Base-by-base conservation (phyloP, 2,329 filamentous ascomycete species). In the Leptographium radiaticola region DNA sequence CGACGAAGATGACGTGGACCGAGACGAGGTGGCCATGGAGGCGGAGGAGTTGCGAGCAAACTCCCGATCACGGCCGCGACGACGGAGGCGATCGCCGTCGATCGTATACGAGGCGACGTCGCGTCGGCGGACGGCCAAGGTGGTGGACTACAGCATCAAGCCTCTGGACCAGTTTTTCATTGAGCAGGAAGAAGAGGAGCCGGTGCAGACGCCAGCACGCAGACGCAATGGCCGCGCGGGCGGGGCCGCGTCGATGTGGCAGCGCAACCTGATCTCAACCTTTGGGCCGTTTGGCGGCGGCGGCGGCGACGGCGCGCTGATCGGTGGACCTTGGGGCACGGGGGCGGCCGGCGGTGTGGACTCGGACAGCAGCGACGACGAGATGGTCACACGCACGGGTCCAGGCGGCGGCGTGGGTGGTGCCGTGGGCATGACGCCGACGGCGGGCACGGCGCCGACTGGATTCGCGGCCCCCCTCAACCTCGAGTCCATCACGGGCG, bases 281-380 rank as follows among this genome's bases (percentile, higher is more conserved):
- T 88, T 85, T 64, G 93, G 93, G 10, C 93, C 93, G 2, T 97
- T 98, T 67, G 93, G 89, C 55, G 89, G 93, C 44, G 87, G 86
- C 47, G 82, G 84, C 45, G 87, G 87, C 39, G 77, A 77, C 44
- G 77, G 83, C 36, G 80, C 88, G 16, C 74, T 93, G 13, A 77
- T 91, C 53, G 82, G 75, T 57, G 88, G 87, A 1, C 84, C 86
- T 6, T 87, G 84, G 73, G 86, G 84, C 54, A 81, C 81, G 45
- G 85, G 80, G 13, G 86, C 86, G 25, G 80, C 81, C 57, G 89
- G 84, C 33, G 87, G 86, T 52, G 86, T 83, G 10, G 93, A 97
- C 62, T 95, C 91, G 7, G 93, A 98, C 65, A 96, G 89, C 67
- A 98, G 93, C 66, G 93, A 98, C 62, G 93, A 98, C 60, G 93